A percentile compares a stretch with the other conserved stretches of the same genome.
These are phyloP conservation scores for Hemileia vastatrix DNA, from an alignment of 1,284 basidiomycete species.

Conservation along the genomic window DNA sequence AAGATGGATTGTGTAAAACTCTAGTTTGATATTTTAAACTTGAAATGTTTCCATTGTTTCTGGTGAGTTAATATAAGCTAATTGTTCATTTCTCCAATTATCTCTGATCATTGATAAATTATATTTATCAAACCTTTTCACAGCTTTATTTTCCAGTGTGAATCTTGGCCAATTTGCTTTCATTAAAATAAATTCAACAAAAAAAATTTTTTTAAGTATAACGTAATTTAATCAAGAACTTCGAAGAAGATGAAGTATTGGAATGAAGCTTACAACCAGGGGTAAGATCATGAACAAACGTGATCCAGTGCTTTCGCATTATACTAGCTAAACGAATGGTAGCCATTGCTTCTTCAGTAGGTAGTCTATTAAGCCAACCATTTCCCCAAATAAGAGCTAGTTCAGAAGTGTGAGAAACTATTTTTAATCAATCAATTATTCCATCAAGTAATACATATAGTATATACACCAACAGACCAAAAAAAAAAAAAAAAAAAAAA, in stretches of 20 bases:
- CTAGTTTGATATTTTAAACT: background rate
- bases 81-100: conserved; percentile 15
- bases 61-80: conserved; percentile 5
- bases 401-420: conserved; percentile 19
- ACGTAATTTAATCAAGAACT: background rate
- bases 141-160: background rate
- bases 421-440: too few relatives aligned
- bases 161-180: conserved; percentile 17
- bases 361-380: background rate
- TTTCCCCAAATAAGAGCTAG: conserved; percentile 11
- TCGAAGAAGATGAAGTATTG: background rate
- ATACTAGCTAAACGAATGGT: conserved; percentile 1
- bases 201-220: background rate
- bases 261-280: conserved; percentile 11
- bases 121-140: conserved; percentile 17
- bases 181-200: background rate
- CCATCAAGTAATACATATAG: too few relatives aligned
- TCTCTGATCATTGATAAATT: conserved; percentile 10
- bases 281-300: conserved; percentile 17
- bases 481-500: background rate
- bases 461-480: too few relatives aligned
- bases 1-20: background rate
- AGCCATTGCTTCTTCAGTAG: background rate
- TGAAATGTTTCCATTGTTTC: conserved; percentile 7
- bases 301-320: conserved; percentile 14